These are phyloP conservation scores for Globisporangium radiosum DNA, from an alignment of 352 stramenopile species.

Conservation along the genomic window DNA sequence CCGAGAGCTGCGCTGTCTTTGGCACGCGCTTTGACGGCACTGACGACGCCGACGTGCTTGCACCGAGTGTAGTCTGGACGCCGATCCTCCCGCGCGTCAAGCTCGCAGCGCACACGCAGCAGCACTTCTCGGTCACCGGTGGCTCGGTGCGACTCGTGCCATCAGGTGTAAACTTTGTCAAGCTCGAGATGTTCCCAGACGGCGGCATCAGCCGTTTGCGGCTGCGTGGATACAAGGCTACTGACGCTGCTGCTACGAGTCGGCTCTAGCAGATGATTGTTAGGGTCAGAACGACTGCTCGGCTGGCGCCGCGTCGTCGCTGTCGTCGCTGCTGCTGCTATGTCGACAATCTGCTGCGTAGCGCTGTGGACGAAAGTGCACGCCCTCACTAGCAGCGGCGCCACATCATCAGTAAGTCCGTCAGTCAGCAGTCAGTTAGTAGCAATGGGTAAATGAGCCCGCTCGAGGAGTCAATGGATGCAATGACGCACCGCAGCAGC, in stretches of 20 bases:
- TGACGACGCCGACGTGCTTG: constrained; percentile 27
- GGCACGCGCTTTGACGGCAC: constrained; percentile 48
- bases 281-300: constrained; percentile 30
- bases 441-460: too few species aligned
- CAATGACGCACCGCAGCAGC: constrained; percentile 25
- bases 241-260: constrained; percentile 5
- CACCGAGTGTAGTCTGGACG: constrained; percentile 66
- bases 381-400: constrained; percentile 20
- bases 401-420: too few species aligned
- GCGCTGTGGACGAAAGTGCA: constrained; percentile 30
- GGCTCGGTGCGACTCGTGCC: constrained; percentile 50
- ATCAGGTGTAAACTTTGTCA: constrained; percentile 86
- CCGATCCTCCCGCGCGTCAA: constrained; percentile 82
- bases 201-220: constrained; percentile 90
- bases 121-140: constrained; percentile 69
- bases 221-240: constrained; percentile 66
- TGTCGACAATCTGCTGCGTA: constrained; percentile 2
- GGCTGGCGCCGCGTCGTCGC: neutral
- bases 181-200: constrained; percentile 92
- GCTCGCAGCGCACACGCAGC: constrained; percentile 80
- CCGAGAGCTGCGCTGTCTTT: constrained; percentile 84
- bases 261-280: constrained; percentile 19
- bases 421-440: too few species aligned
- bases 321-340: neutral
- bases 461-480: neutral